Conservation (phyloP, 179 eudicot species). For the Silene vulgaris region DNA sequence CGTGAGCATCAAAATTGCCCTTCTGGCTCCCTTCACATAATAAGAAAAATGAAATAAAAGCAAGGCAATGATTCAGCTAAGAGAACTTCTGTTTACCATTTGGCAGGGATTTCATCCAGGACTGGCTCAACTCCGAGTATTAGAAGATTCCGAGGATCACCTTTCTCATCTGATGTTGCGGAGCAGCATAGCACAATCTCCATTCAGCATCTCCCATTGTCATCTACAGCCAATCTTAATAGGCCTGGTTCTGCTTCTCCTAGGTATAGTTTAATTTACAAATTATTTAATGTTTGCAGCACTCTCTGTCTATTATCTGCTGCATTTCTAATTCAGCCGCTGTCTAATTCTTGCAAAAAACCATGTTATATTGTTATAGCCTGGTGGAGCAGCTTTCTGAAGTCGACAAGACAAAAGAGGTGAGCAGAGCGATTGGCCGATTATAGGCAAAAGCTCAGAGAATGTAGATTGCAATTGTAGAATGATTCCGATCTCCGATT, state of each 20-base stretch:
- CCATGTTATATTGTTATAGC: constrained; percentile 7
- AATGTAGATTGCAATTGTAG: constrained; percentile 9
- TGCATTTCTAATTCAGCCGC: not conserved
- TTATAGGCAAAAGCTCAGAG: not conserved
- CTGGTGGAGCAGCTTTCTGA: constrained; percentile 23
- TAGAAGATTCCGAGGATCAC: constrained; percentile 40
- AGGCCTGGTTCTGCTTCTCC: constrained; percentile 21
- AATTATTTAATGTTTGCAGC: not conserved
- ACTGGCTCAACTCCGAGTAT: constrained; percentile 30
- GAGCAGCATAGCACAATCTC: constrained; percentile 35
- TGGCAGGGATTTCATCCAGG: constrained; percentile 53
- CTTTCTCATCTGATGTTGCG: constrained; percentile 40
- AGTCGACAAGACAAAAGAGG: constrained; percentile 17
- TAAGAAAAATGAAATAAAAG: too few relatives aligned
- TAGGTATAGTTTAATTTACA: constrained; percentile 24
- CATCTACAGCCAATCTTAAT: constrained; percentile 28
- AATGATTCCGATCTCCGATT: not conserved
- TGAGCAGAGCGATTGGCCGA: constrained; percentile 23
- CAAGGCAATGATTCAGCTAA: too few relatives aligned
- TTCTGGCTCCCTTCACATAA: too few relatives aligned
- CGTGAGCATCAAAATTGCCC: too few relatives aligned
- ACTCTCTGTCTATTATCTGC: not conserved
- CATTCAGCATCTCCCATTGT: constrained; percentile 32
- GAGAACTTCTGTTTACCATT: too few relatives aligned
- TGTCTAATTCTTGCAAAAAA: not conserved